Conservation (phyloP, 441 rosid genomes). For the Syzygium malaccense region DNA sequence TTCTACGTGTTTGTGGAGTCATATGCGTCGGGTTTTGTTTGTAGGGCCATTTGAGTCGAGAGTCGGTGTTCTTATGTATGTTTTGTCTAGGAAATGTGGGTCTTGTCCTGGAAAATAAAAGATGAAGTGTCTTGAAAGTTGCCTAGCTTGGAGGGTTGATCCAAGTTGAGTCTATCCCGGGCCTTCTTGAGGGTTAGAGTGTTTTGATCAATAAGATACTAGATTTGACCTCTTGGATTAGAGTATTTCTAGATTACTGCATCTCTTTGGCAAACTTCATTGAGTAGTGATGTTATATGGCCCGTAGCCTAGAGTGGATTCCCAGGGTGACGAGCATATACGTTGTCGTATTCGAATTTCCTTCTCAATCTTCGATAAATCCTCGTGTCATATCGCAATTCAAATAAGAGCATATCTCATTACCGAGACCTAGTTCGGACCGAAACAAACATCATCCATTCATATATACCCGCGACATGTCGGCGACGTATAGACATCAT, state of each 20-base stretch:
- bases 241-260: background rate
- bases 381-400: background rate
- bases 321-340: background rate
- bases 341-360: background rate
- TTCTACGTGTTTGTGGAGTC: background rate
- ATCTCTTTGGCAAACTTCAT: background rate
- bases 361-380: background rate
- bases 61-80: background rate
- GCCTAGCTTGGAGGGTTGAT: background rate
- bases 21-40: background rate
- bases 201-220: background rate
- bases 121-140: background rate
- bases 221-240: background rate
- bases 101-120: background rate
- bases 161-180: background rate
- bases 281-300: background rate
- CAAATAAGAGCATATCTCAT: background rate
- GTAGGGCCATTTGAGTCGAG: background rate
- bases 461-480: background rate
- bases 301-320: background rate
- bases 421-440: background rate
- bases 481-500: background rate
- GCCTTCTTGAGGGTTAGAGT: background rate
- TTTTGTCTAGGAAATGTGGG: background rate
- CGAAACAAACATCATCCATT: background rate